phyloP scores from a whole-genome alignment of 768 basidiomycete species.

The Macrolepiota dolichaula region DNA sequence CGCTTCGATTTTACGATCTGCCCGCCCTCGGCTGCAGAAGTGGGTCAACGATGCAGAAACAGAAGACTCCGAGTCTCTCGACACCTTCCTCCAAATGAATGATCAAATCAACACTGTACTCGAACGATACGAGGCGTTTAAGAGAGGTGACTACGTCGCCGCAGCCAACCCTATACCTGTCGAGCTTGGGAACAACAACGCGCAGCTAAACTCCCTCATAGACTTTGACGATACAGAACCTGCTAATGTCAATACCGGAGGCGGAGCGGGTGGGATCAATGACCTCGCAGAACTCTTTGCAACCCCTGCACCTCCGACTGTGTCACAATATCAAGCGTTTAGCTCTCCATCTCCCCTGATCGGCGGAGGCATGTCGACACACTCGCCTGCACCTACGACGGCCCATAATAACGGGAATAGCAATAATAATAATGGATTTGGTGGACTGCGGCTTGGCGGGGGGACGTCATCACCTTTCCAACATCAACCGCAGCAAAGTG shows the following conservation, averaged over 20 bases:
- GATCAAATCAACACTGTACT: conserved; percentile 96
- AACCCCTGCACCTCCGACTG: conserved; percentile 21
- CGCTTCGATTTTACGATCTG: conserved; percentile 71
- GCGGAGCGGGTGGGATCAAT: conserved; percentile 31
- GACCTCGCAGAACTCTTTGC: conserved; percentile 68
- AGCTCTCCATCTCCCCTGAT: background rate
- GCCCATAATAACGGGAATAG: conserved; percentile 15
- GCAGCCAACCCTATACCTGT: conserved; percentile 68
- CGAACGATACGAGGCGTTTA: conserved; percentile 88
- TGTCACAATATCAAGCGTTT: conserved; percentile 6
- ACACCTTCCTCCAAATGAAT: conserved; percentile 93
- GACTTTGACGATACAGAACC: conserved; percentile 64
- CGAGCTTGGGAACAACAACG: conserved; percentile 39
- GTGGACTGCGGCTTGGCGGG: background rate
- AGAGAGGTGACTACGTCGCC: conserved; percentile 79
- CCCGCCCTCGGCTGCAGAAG: conserved; percentile 93
- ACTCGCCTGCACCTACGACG: conserved; percentile 13
- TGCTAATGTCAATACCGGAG: conserved; percentile 19
- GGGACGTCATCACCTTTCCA: conserved; percentile 12
- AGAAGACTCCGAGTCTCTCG: conserved; percentile 87
- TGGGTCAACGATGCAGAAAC: conserved; percentile 95
- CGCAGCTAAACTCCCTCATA: conserved; percentile 56
- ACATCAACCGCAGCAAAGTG: background rate
- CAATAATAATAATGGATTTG: conserved; percentile 16
- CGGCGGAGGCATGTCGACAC: conserved; percentile 2